phyloP scores from a whole-genome alignment of 164 flowering plant species.

The Aristolochia californica region DNA sequence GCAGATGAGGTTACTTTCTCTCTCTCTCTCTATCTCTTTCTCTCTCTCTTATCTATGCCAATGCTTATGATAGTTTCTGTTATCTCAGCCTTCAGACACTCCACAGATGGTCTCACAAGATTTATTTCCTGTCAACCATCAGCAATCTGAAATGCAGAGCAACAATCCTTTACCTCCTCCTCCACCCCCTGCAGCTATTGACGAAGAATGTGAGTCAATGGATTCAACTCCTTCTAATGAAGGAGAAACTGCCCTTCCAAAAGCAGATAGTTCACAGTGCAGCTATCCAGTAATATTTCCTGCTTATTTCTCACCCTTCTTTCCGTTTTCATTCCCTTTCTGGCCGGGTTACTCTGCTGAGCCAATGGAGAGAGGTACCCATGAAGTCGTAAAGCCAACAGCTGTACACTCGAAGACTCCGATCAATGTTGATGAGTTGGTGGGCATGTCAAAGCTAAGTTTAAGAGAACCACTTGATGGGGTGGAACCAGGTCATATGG shows the following conservation, averaged over 20 bases:
- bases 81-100: slow-evolving; percentile 39
- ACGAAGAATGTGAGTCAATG: slow-evolving; percentile 83
- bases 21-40: not conserved
- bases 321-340: slow-evolving; percentile 45
- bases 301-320: slow-evolving; percentile 50
- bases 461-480: slow-evolving; percentile 45
- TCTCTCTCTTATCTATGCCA: not conserved
- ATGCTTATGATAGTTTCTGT: not conserved
- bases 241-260: slow-evolving; percentile 27
- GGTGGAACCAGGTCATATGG: slow-evolving; percentile 28
- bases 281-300: slow-evolving; percentile 51
- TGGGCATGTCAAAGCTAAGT: slow-evolving; percentile 75
- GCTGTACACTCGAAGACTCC: slow-evolving; percentile 70
- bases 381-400: slow-evolving; percentile 72
- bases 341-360: slow-evolving; percentile 40
- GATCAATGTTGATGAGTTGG: slow-evolving; percentile 73
- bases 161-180: slow-evolving; percentile 29
- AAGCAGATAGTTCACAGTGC: slow-evolving; percentile 33
- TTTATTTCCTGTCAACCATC: slow-evolving; percentile 26
- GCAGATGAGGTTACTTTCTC: slow-evolving; percentile 57
- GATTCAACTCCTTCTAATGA: slow-evolving; percentile 65
- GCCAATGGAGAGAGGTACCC: slow-evolving; percentile 29
- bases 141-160: slow-evolving; percentile 32
- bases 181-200: slow-evolving; percentile 33
- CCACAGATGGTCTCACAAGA: slow-evolving; percentile 39